Conservation (phyloP, 106 monocot genomes). For the Cymbidium sinense region DNA sequence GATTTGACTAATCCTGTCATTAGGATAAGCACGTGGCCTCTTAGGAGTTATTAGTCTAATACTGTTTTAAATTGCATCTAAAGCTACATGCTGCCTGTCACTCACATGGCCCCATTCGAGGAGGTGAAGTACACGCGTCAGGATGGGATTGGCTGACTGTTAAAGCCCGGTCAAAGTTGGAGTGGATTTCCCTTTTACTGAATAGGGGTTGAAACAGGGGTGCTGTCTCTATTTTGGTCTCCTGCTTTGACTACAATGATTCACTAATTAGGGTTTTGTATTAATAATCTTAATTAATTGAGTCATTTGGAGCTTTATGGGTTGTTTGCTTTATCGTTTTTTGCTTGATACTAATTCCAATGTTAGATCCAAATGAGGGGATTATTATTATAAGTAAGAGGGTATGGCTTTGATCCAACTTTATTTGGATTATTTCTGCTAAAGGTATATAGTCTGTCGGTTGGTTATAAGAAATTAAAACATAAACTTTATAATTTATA, state of each 20-base stretch:
- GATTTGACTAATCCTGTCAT: background rate
- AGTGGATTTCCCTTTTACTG: background rate
- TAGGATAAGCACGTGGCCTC: slow-evolving; percentile 1
- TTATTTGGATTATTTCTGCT: background rate
- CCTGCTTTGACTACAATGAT: background rate
- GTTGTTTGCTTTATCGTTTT: background rate
- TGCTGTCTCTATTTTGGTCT: slow-evolving; percentile 1
- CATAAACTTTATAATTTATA: too few relatives aligned
- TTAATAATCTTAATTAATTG: background rate
- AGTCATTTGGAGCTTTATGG: background rate
- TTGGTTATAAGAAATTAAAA: background rate
- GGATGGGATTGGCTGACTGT: background rate
- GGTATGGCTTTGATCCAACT: background rate
- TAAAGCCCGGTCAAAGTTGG: background rate
- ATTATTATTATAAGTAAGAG: background rate
- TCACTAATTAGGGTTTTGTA: background rate
- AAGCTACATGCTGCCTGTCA: slow-evolving; percentile 5
- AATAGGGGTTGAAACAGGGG: background rate
- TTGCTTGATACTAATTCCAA: slow-evolving; percentile 1
- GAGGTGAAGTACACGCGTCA: background rate
- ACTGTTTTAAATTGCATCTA: background rate
- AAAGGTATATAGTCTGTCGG: background rate
- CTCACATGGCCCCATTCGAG: background rate
- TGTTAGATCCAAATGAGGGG: slow-evolving; percentile 4
- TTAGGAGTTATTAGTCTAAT: background rate